phyloP scores from a whole-genome alignment of 2,329 filamentous ascomycete species.

The Xylaria digitata region DNA sequence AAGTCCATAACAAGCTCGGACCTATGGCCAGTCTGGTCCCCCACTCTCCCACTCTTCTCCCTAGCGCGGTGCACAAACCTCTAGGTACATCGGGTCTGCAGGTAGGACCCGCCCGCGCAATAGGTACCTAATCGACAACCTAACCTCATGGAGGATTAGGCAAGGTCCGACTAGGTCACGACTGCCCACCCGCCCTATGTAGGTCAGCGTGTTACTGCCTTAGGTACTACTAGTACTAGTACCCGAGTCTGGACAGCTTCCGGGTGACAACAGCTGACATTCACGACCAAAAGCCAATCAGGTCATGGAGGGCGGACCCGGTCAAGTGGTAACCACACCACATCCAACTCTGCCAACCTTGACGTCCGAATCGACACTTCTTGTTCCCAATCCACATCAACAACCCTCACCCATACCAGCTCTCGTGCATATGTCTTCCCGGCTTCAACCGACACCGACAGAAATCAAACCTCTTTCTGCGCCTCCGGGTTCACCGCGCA shows the following conservation, averaged over 20 bases:
- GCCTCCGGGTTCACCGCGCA: neutral
- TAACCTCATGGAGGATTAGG: too few species aligned
- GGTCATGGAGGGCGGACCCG: neutral
- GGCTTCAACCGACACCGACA: neutral
- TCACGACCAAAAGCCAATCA: neutral
- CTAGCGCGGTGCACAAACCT: too few species aligned
- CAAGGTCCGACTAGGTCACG: too few species aligned
- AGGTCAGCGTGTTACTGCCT: too few species aligned
- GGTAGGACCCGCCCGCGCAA: constrained; percentile 9
- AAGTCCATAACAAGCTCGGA: too few species aligned
- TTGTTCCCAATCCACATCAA: constrained; percentile 2
- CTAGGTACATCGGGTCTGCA: constrained; percentile 2
- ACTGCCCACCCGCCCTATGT: too few species aligned
- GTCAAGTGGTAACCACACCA: neutral
- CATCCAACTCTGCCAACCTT: constrained; percentile 1
- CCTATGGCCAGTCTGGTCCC: too few species aligned
- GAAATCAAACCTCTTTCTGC: neutral
- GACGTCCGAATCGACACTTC: constrained; percentile 4
- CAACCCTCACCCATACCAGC: constrained; percentile 16
- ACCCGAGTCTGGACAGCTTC: neutral
- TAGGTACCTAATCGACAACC: neutral
- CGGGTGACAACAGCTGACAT: constrained; percentile 21
- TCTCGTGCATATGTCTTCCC: constrained; percentile 17
- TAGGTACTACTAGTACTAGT: too few species aligned
- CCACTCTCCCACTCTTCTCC: too few species aligned